Evolutionary conservation across 2,329 filamentous ascomycete species (phyloP), one percentile per base, ranked within the genome.

Genomic region (Ophidiomyces ophidiicola): DNA sequence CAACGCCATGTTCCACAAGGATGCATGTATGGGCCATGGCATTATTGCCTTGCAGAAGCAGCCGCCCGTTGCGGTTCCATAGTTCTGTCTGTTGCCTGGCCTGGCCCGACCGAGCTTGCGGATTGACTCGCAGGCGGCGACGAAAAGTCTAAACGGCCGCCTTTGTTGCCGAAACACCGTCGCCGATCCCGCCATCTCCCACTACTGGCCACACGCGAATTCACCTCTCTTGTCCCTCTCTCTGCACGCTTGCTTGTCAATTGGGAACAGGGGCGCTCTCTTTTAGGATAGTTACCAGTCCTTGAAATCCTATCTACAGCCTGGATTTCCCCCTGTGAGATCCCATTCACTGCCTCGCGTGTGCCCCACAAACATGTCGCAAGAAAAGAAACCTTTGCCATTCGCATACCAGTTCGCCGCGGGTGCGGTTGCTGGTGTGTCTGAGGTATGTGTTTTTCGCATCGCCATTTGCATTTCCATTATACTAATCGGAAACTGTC

Each of bases 371-470:
- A 70, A 55, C 53, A 82, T 81, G 78, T 70, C 76, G 48, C 58
- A 69, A 48, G 65, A 74, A 37, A 62, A 78, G 50, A 81, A 85
- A 67, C 84, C 87, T 43, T 76, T 94, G 52, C 85, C 85, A 44
- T 94, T 94, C 66, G 64, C 77, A 53, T 94, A 94, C 77, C 87
- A 94, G 69, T 94, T 96, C 71, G 82, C 79, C 61, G 87, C 88
- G 58, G 87, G 87, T 69, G 90, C 90, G 60, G 82, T 98, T 59
- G 90, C 90, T 58, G 90, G 90, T 71, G 87, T 98, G 50, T 96
- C 88, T 54, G 90, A 98, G 76, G 86, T 87, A 70, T 65, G 79
- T 20, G 24, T 19, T 24, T 4, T 17, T 14, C 28, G 25, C 10
- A 17, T 6, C 15, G n/a, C 8, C 24, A 24, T 21, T 10, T 37